These are phyloP conservation scores for Hymenoscyphus linearis DNA, from an alignment of 2,329 filamentous ascomycete genomes.

Conservation along the genomic window DNA sequence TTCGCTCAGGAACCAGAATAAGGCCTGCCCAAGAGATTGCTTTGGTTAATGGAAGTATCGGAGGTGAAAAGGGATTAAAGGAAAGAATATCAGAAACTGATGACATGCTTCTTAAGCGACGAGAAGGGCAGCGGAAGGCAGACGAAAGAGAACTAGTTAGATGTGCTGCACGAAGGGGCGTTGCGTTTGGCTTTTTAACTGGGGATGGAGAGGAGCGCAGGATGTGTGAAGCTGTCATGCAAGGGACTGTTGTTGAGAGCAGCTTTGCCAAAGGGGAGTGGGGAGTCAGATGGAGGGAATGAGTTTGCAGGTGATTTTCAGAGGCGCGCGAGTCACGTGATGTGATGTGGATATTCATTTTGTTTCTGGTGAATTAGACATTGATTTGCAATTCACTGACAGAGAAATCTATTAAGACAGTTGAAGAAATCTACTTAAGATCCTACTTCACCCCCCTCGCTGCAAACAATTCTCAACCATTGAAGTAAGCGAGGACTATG, in stretches of 20 bases:
- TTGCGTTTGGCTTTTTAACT: conserved; percentile 17
- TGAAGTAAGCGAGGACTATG: too few relatives aligned
- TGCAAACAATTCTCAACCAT: too few relatives aligned
- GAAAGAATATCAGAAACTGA: conserved; percentile 46
- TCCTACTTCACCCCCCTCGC: too few relatives aligned
- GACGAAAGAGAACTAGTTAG: conserved; percentile 18
- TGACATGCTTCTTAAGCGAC: conserved; percentile 44
- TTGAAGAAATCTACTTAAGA: too few relatives aligned
- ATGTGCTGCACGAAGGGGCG: conserved; percentile 16
- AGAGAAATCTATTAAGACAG: too few relatives aligned
- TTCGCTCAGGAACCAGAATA: conserved; percentile 4
- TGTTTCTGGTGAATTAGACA: too few relatives aligned
- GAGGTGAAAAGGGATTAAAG: conserved; percentile 49
- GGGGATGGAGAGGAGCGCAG: conserved; percentile 32
- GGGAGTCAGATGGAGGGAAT: conserved; percentile 51
- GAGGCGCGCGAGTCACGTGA: too few relatives aligned
- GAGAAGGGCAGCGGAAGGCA: conserved; percentile 18
- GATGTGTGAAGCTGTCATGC: conserved; percentile 55
- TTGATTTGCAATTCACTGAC: too few relatives aligned
- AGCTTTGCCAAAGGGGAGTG: conserved; percentile 58
- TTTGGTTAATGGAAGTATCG: conserved; percentile 48
- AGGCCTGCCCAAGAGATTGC: conserved; percentile 10
- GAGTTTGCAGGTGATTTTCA: neutral
- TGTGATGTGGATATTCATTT: too few relatives aligned
- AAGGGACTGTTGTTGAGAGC: conserved; percentile 51